Evolutionary conservation across 2,329 filamentous ascomycete species (phyloP).

Genomic region (Ascochyta pisi): DNA sequence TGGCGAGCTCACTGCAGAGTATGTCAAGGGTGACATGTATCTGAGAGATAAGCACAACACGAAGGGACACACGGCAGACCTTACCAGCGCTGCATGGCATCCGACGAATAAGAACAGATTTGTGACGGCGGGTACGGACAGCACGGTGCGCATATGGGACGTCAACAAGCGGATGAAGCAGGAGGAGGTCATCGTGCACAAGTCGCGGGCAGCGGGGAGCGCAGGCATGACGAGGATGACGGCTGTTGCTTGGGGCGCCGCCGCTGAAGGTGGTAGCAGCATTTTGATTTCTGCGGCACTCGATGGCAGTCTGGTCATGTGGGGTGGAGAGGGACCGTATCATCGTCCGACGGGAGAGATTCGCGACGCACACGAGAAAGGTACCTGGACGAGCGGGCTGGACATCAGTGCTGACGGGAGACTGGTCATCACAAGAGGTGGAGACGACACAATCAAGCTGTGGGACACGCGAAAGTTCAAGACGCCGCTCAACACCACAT

Average conservation of each 20-base stretch:
- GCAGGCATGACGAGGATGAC: conserved; percentile 95
- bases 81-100: conserved; percentile 90
- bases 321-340: conserved; percentile 86
- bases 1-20: conserved; percentile 84
- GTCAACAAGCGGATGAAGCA: conserved; percentile 89
- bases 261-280: conserved; percentile 77
- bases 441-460: conserved; percentile 90
- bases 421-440: conserved; percentile 87
- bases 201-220: conserved; percentile 85
- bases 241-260: conserved; percentile 82
- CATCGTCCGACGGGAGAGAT: conserved; percentile 83
- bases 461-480: conserved; percentile 99
- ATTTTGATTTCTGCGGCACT: conserved; percentile 82
- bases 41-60: conserved; percentile 96
- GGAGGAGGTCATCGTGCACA: conserved; percentile 94
- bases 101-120: conserved; percentile 84
- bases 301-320: conserved; percentile 91
- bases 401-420: conserved; percentile 91
- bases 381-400: conserved; percentile 90
- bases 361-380: conserved; percentile 77
- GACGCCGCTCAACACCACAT: conserved; percentile 78
- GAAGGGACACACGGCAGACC: conserved; percentile 92
- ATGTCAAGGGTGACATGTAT: conserved; percentile 98
- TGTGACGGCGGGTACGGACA: conserved; percentile 92
- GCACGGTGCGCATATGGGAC: conserved; percentile 96